Percentiles rank a stretch among this genome's conserved stretches.
phyloP scores from a whole-genome alignment of 495 filamentous ascomycete genomes.

The Beverwykella pulmonaria region DNA sequence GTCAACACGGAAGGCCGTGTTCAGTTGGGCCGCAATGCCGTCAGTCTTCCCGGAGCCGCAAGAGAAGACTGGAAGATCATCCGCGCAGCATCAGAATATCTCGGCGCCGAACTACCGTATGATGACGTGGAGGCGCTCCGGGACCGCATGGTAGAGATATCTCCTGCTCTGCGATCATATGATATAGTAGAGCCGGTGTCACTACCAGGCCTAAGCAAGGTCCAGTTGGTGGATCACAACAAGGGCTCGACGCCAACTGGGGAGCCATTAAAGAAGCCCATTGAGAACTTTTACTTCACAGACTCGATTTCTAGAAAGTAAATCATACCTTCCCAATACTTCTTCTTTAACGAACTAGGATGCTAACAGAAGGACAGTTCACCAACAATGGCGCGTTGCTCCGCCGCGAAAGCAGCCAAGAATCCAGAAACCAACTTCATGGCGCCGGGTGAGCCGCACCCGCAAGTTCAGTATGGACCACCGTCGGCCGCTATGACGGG shows the following conservation, averaged over 20 bases:
- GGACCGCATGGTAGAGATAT: slow-evolving; percentile 94
- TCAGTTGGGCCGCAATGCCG: slow-evolving; percentile 88
- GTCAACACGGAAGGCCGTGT: slow-evolving; percentile 96
- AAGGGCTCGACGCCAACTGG: slow-evolving; percentile 72
- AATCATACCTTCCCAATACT: slow-evolving; percentile 37
- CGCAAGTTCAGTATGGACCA: slow-evolving; percentile 35
- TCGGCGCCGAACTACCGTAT: slow-evolving; percentile 85
- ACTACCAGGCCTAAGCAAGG: slow-evolving; percentile 73
- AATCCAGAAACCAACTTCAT: slow-evolving; percentile 82
- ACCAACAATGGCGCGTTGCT: slow-evolving; percentile 95
- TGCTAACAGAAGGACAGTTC: slow-evolving; percentile 61
- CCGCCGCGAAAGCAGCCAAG: slow-evolving; percentile 71
- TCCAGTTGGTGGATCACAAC: slow-evolving; percentile 93
- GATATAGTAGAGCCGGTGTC: slow-evolving; percentile 83
- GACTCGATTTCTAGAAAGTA: slow-evolving; percentile 93
- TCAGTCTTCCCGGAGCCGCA: slow-evolving; percentile 80
- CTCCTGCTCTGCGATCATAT: slow-evolving; percentile 82
- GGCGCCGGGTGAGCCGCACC: slow-evolving; percentile 65
- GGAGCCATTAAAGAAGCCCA: slow-evolving; percentile 73
- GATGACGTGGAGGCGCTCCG: slow-evolving; percentile 85
- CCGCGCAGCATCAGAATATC: slow-evolving; percentile 84
- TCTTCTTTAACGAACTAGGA: slow-evolving; percentile 14
- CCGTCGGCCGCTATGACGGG: not conserved
- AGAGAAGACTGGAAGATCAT: slow-evolving; percentile 99
- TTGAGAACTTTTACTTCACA: slow-evolving; percentile 97